Evolutionary conservation across 208 protist species (phyloP).

Genomic region (Crithidia expoeki): DNA sequence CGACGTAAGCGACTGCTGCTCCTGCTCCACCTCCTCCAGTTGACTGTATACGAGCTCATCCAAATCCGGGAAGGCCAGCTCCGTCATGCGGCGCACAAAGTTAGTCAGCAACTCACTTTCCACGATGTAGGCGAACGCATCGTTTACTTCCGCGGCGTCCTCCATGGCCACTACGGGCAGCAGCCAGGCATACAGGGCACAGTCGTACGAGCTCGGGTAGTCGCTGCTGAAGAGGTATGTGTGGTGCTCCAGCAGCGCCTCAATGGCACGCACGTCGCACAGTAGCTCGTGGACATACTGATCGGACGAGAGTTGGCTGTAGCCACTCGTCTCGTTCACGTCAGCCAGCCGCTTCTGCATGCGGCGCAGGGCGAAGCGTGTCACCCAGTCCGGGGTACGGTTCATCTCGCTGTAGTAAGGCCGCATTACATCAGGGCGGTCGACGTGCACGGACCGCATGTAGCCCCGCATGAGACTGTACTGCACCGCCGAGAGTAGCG

Average conservation of each 20-base stretch:
- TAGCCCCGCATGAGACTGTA: constrained; percentile 44
- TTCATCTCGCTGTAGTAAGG: constrained; percentile 57
- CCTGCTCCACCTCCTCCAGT: constrained; percentile 6
- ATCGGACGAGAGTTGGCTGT: constrained; percentile 39
- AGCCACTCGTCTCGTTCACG: constrained; percentile 37
- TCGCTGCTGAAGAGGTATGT: constrained; percentile 40
- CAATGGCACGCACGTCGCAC: constrained; percentile 46
- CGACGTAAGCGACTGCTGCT: constrained; percentile 4
- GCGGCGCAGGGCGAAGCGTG: constrained; percentile 34
- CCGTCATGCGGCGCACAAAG: constrained; percentile 58
- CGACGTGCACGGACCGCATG: constrained; percentile 38
- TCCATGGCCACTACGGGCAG: constrained; percentile 53
- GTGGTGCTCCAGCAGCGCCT: constrained; percentile 40
- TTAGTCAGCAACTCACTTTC: constrained; percentile 42
- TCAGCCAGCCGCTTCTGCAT: constrained; percentile 26
- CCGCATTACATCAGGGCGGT: constrained; percentile 36
- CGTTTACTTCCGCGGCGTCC: constrained; percentile 41
- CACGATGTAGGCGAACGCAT: constrained; percentile 49
- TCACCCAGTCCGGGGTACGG: constrained; percentile 36
- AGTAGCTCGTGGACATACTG: constrained; percentile 47
- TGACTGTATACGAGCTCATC: constrained; percentile 27
- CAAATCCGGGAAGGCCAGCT: constrained; percentile 47
- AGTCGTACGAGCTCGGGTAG: constrained; percentile 52
- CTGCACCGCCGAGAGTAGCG: constrained; percentile 33
- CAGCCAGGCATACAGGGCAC: constrained; percentile 59